A percentile compares a stretch with the other conserved stretches of the same genome.
phyloP scores from a whole-genome alignment of 495 filamentous ascomycete species.

The Hyphodiscus hymeniophilus region DNA sequence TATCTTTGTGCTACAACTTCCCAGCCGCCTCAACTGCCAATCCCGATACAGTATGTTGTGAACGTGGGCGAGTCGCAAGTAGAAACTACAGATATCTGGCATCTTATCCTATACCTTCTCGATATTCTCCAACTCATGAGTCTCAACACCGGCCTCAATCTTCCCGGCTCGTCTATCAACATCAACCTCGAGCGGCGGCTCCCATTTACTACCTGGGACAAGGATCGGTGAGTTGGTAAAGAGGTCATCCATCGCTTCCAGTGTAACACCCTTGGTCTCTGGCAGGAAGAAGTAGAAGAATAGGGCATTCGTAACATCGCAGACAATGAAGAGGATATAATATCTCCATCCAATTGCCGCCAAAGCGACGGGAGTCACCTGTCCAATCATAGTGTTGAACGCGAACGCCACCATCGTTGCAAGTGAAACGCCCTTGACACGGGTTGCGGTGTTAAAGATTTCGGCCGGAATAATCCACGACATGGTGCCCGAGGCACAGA shows the following conservation, averaged over 20 bases:
- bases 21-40: no score
- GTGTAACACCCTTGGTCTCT: slow-evolving; percentile 19
- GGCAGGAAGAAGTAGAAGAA: slow-evolving; percentile 36
- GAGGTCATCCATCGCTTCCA: slow-evolving; percentile 4
- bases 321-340: slow-evolving; percentile 38
- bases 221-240: slow-evolving; percentile 32
- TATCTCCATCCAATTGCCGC: slow-evolving; percentile 35
- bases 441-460: slow-evolving; percentile 9
- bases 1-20: no score
- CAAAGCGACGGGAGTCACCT: slow-evolving; percentile 41
- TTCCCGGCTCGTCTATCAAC: neutral
- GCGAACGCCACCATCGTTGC: slow-evolving; percentile 15
- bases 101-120: no score
- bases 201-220: slow-evolving; percentile 23
- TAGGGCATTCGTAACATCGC: slow-evolving; percentile 32
- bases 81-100: no score
- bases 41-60: no score
- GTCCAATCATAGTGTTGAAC: slow-evolving; percentile 42
- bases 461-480: slow-evolving; percentile 23
- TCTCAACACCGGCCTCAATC: neutral
- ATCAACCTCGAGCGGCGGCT: neutral
- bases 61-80: no score
- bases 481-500: slow-evolving; percentile 21
- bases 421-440: slow-evolving; percentile 15
- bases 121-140: no score